phyloP scores from a whole-genome alignment of 208 protist genomes.

The Naegleria lovaniensis region DNA sequence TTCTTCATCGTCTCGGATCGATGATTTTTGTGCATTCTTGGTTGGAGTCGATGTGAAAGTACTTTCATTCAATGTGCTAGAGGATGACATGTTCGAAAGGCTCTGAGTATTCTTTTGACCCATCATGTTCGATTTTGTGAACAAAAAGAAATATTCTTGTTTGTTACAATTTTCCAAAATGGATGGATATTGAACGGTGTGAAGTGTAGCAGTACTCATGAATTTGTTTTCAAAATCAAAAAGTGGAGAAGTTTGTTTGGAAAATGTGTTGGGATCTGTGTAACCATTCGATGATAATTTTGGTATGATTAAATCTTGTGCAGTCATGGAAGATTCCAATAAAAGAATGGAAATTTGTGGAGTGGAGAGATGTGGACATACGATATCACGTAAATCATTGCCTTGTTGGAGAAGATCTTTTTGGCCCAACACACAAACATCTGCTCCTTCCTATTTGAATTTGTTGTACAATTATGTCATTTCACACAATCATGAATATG shows the following conservation, averaged over 20 bases:
- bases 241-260: not conserved
- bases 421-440: constrained; percentile 14
- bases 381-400: not conserved
- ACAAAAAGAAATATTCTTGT: not conserved
- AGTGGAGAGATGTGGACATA: not conserved
- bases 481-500: too few species aligned
- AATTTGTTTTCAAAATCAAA: not conserved
- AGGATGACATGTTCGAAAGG: too few species aligned
- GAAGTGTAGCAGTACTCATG: not conserved
- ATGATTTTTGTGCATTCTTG: not conserved
- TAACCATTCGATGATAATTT: not conserved
- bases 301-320: not conserved
- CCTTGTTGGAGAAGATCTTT: not conserved
- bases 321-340: not conserved
- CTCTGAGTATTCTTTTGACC: not conserved
- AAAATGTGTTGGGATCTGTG: not conserved
- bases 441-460: not conserved
- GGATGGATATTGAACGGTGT: not conserved
- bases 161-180: not conserved
- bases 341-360: not conserved
- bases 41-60: not conserved
- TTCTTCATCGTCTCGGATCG: not conserved
- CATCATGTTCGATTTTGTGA: not conserved
- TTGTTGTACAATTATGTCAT: too few species aligned
- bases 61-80: too few species aligned